phyloP scores from a whole-genome alignment of 2,329 filamentous ascomycete species.

The Stagonosporopsis chrysanthemi region DNA sequence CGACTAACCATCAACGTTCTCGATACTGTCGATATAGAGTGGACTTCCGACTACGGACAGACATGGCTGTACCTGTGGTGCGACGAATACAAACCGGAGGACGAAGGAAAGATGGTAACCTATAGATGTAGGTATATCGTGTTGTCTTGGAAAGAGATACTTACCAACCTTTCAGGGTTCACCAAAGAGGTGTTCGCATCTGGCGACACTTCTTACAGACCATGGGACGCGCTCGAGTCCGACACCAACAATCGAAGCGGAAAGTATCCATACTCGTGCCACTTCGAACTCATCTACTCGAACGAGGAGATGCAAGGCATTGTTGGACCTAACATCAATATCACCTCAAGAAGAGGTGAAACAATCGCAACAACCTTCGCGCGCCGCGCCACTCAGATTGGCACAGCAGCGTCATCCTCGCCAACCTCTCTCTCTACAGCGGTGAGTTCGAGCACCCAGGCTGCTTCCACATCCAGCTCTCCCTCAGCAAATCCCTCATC shows the following conservation, averaged over 20 bases:
- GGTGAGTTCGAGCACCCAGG: background rate
- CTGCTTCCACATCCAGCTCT: background rate
- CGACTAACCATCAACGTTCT: constrained; percentile 6
- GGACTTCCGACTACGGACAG: constrained; percentile 9
- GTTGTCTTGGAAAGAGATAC: background rate
- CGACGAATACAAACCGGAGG: background rate
- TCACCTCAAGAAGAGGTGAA: too few species aligned
- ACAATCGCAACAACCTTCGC: too few species aligned
- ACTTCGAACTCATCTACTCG: constrained; percentile 12
- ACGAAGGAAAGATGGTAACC: background rate
- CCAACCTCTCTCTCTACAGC: background rate
- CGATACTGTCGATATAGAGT: constrained; percentile 7
- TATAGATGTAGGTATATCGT: background rate
- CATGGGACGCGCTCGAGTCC: constrained; percentile 1
- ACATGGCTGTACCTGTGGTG: constrained; percentile 12
- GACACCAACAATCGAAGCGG: constrained; percentile 5
- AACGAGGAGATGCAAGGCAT: background rate
- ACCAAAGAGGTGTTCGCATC: constrained; percentile 1
- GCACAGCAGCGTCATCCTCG: background rate
- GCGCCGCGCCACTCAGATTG: too few species aligned
- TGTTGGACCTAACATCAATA: too few species aligned
- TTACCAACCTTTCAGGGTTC: background rate
- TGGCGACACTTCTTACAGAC: constrained; percentile 8
- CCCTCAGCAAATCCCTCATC: background rate
- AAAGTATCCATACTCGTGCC: constrained; percentile 7